phyloP scores from a whole-genome alignment of 192 early-diverging fungal species.

The Lobosporangium transversale region DNA sequence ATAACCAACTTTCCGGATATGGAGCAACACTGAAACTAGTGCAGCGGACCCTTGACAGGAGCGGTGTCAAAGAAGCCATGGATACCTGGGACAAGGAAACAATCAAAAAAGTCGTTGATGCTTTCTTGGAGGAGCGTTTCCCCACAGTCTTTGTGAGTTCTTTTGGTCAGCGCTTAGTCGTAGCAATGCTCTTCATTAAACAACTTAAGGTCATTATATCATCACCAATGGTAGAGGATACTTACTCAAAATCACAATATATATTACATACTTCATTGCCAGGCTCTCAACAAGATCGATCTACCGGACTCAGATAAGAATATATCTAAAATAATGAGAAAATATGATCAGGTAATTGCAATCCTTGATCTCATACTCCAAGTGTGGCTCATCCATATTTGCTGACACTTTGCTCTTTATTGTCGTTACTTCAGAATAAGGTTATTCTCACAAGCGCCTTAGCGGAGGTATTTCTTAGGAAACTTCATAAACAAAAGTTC shows the following conservation, averaged over 20 bases:
- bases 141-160: constrained; percentile 76
- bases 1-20: constrained; percentile 71
- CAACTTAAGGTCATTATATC: no score
- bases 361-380: no score
- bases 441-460: constrained; percentile 73
- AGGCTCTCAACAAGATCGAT: constrained; percentile 89
- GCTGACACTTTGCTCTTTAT: no score
- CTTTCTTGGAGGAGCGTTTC: constrained; percentile 81
- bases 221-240: no score
- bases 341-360: constrained; percentile 69
- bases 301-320: constrained; percentile 85
- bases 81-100: constrained; percentile 75
- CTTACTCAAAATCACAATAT: no score
- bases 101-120: constrained; percentile 65
- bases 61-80: constrained; percentile 62
- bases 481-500: constrained; percentile 66
- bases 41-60: constrained; percentile 60
- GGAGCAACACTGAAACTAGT: constrained; percentile 62
- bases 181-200: no score
- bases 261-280: no score
- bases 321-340: constrained; percentile 77
- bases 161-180: no score
- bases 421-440: no score
- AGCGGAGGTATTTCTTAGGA: constrained; percentile 71
- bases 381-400: no score